Evolutionary conservation across 2,329 filamentous ascomycete genomes (phyloP), one percentile per base, ranked within the genome.

Genomic region (Cadophora gregata): DNA sequence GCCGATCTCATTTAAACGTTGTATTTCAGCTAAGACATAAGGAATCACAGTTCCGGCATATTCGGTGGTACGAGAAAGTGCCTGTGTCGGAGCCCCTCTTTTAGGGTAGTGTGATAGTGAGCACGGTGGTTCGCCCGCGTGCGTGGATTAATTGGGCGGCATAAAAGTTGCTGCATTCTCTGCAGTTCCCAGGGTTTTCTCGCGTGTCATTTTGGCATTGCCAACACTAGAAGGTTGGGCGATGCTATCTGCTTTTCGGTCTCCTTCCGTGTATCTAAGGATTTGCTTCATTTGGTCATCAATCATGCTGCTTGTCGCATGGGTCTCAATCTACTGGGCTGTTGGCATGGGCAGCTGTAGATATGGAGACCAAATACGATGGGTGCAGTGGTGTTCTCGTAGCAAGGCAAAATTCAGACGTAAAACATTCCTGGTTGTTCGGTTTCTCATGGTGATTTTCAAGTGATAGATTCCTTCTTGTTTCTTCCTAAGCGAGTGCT

Each of bases 1-100:
- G 89, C 89, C 75, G 89, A 91, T 77, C 88, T 91, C 75, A 91
- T 91, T 81, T 91, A 90, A 88, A 70, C 69, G 66, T 66, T 69
- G 47, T 62, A 65, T 65, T 69, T 50, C 58, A 55, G 58, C 55
- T 66, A 70, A 68, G 69, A 58, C 27, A 68, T 73, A 69, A 73
- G 74, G 74, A 75, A 73, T 77, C 76, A 76, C 75, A 71, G 70
- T 75, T 70, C 65, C 70, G 65, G 62, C 67, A 69, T 65, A 63
- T 60, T 62, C 53, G 69, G 65, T 71, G 69, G 65, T 67, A 61
- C 69, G 42, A 66, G 68, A 67, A 69, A 45, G 58, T 70, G 69
- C 65, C 69, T 56, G 58, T 60, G 59, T 71, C 64, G 65, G 69
- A 65, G 70, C 70, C 70, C 71, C 72, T 70, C 66, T 51, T 60